phyloP scores from a whole-genome alignment of 345 rosid species.

The Citrus australasica region DNA sequence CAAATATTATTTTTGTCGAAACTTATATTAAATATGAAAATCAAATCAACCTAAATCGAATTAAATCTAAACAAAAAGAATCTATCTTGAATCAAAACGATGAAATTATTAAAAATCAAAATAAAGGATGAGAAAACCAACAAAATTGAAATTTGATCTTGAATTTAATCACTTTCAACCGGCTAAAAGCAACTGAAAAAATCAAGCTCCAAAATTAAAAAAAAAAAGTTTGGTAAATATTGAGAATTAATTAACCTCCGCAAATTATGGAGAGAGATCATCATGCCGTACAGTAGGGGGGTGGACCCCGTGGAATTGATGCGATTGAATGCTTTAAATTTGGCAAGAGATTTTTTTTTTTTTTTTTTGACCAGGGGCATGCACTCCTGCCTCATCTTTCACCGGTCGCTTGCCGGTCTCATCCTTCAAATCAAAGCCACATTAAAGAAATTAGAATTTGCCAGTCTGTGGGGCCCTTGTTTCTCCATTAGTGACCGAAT shows the following conservation, averaged over 20 bases:
- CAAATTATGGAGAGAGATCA: conserved; percentile 9
- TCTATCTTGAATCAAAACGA: background rate
- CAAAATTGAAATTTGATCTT: background rate
- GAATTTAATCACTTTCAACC: background rate
- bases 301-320: background rate
- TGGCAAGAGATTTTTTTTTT: background rate
- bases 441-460: background rate
- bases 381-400: background rate
- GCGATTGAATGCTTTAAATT: background rate
- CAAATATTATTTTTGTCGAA: too few relatives aligned
- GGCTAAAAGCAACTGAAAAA: background rate
- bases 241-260: conserved; percentile 7
- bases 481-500: background rate
- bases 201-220: too few relatives aligned
- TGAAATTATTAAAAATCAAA: too few relatives aligned
- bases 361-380: background rate
- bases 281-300: background rate
- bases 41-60: background rate
- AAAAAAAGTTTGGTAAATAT: background rate
- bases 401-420: background rate
- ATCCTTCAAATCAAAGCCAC: background rate
- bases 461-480: background rate
- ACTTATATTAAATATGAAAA: too few relatives aligned
- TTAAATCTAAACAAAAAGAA: background rate
- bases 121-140: background rate